Evolutionary conservation across 129 eudicot species (phyloP).

Genomic region (Heracleum sosnowskyi): DNA sequence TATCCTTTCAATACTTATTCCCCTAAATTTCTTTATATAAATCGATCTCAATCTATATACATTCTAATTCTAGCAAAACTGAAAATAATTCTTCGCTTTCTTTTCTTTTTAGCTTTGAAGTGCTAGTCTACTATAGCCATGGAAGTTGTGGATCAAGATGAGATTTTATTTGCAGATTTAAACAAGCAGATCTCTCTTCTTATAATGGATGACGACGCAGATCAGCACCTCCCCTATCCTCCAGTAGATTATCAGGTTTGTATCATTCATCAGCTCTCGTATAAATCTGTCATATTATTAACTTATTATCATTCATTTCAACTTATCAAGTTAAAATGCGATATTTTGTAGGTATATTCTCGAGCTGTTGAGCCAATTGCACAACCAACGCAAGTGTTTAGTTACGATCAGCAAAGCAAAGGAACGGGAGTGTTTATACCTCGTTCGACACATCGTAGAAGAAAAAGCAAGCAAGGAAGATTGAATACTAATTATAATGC

Average conservation of each 20-base stretch:
- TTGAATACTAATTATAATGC: conserved; percentile 6
- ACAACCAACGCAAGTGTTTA: conserved; percentile 21
- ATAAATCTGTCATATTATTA: neutral
- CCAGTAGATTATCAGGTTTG: conserved; percentile 61
- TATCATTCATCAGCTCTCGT: conserved; percentile 1
- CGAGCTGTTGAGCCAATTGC: conserved; percentile 34
- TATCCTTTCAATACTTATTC: conserved; percentile 14
- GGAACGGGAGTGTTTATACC: conserved; percentile 97
- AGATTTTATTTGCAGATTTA: conserved; percentile 39
- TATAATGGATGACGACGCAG: conserved; percentile 72
- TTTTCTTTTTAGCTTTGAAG: neutral
- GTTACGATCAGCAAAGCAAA: conserved; percentile 53
- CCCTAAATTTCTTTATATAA: conserved; percentile 14
- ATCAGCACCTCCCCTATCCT: conserved; percentile 24
- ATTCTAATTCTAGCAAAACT: conserved; percentile 4
- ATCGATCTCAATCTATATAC: conserved; percentile 12
- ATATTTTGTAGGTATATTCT: conserved; percentile 34
- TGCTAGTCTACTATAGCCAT: conserved; percentile 18
- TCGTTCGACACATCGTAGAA: conserved; percentile 40
- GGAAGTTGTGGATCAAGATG: conserved; percentile 76
- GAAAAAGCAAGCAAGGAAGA: conserved; percentile 56
- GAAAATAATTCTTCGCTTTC: neutral
- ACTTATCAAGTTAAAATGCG: neutral
- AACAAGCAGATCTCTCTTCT: conserved; percentile 33
- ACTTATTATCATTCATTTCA: neutral